Evolutionary conservation across 345 rosid species (phyloP), one percentile per base, ranked within the genome.

Genomic region (Lepidium africanum): DNA sequence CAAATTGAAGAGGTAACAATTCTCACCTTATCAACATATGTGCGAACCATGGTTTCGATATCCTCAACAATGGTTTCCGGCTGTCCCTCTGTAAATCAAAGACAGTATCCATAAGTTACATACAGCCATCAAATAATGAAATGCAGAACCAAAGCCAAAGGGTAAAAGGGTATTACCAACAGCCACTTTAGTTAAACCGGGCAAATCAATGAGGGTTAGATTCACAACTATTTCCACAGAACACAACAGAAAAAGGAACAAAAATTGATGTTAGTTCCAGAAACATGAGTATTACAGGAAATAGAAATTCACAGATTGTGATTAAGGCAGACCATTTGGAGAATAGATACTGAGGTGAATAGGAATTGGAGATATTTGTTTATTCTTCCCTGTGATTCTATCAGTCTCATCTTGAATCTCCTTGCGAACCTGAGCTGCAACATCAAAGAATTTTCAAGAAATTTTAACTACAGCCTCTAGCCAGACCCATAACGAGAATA

Each of bases 341-440:
- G 98, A 93, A 76, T 82, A 90, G 75, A 93, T 93, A 67, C 96
- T 88, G 58, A 93, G 96, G 65, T 93, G 98, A 57, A 93, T 93
- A 33, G 98, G 98, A 71, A 93, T 80, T 39, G 90, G 93, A 67
- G 97, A 93, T 35, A 93, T 93, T 79, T 93, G 98, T 75, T 90
- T 93, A 3, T 80, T 65, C 70, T 80, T 90, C 65, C 98, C 96
- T 2, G 98, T 93, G 16, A 88, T 36, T 74, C 97, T 80, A 74
- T 92, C 98, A 48, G 98, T 92, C 79, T 92, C 98, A 59, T 92
- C 97, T 53, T 87, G 85, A 76, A 93, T 93, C 86, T 90, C 98
- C 74, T 83, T 81, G 43, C 98, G 83, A 64, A 93, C 96, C 73
- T 78, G 1, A 16, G 85, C 98, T 92, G 81, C 79, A 81, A 16